phyloP scores from a whole-genome alignment of 768 basidiomycete genomes.

The Termitomyces sp. region DNA sequence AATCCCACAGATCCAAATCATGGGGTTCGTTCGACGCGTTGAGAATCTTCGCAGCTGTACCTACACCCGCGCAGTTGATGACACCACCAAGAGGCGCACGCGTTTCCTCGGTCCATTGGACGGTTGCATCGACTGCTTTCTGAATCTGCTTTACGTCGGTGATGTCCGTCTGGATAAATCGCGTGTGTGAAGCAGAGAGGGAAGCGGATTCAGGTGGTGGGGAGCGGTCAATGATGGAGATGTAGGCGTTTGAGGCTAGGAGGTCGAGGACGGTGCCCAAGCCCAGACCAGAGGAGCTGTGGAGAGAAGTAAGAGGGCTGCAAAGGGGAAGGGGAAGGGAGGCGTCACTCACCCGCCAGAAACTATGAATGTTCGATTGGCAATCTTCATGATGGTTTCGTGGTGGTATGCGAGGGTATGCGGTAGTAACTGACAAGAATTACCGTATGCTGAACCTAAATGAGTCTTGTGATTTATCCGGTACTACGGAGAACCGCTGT shows the following conservation, averaged over 20 bases:
- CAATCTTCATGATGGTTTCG: slow-evolving; percentile 48
- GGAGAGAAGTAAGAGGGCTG: background rate
- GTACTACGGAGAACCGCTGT: too few species aligned
- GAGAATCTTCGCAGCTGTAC: slow-evolving; percentile 41
- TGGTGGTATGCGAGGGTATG: too few species aligned
- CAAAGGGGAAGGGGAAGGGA: background rate
- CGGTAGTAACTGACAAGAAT: too few species aligned
- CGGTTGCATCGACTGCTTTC: slow-evolving; percentile 19
- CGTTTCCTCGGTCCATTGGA: slow-evolving; percentile 38
- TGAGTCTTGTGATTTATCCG: too few species aligned
- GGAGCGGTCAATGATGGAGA: background rate
- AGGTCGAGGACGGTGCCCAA: slow-evolving; percentile 49
- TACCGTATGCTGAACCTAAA: too few species aligned
- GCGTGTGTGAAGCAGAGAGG: background rate
- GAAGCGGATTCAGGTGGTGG: background rate
- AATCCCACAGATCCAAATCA: slow-evolving; percentile 49
- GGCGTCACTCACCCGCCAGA: slow-evolving; percentile 48
- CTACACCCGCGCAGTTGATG: slow-evolving; percentile 57
- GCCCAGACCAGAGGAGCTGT: slow-evolving; percentile 55
- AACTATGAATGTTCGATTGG: slow-evolving; percentile 50
- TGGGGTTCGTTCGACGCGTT: slow-evolving; percentile 44
- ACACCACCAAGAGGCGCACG: slow-evolving; percentile 49
- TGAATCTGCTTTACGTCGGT: background rate
- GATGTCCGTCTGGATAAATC: background rate
- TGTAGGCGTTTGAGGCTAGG: slow-evolving; percentile 20